A percentile compares a stretch with the other conserved stretches of the same genome.
Conservation (phyloP, 345 rosid species). For the Salix caprea region DNA sequence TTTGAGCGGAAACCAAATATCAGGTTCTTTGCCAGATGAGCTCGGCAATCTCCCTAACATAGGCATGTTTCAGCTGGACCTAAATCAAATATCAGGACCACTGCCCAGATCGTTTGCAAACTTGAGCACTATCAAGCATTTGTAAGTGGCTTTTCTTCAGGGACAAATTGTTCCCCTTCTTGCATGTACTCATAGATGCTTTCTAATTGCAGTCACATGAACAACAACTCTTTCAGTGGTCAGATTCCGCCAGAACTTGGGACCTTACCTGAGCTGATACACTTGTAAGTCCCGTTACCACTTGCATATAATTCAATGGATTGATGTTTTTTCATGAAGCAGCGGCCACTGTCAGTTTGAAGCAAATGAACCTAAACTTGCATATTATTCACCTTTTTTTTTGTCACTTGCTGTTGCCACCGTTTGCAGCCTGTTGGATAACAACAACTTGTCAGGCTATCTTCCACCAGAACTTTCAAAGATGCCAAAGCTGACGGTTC, state of each 20-base stretch:
- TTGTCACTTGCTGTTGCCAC: not conserved
- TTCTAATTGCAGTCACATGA: slow-evolving; percentile 37
- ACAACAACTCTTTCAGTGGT: slow-evolving; percentile 50
- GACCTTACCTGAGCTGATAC: slow-evolving; percentile 30
- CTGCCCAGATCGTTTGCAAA: slow-evolving; percentile 39
- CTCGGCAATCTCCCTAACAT: slow-evolving; percentile 42
- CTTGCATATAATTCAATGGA: not conserved
- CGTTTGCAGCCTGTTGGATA: slow-evolving; percentile 43
- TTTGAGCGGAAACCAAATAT: slow-evolving; percentile 44
- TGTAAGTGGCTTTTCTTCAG: slow-evolving; percentile 28
- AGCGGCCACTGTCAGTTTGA: not conserved
- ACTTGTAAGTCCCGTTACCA: slow-evolving; percentile 33
- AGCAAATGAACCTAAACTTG: not conserved
- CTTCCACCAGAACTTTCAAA: slow-evolving; percentile 40
- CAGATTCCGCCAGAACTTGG: slow-evolving; percentile 43
- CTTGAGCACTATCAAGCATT: slow-evolving; percentile 27
- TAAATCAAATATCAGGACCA: slow-evolving; percentile 33
- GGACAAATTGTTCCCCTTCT: not conserved
- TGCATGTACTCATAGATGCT: not conserved
- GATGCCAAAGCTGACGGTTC: slow-evolving; percentile 35
- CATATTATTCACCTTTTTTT: not conserved
- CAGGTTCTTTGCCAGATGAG: slow-evolving; percentile 42
- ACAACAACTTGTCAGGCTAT: slow-evolving; percentile 42
- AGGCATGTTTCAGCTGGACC: slow-evolving; percentile 34
- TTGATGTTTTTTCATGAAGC: not conserved